Evolutionary conservation across 1,284 basidiomycete species (phyloP).

Genomic region (Amylostereum areolatum): DNA sequence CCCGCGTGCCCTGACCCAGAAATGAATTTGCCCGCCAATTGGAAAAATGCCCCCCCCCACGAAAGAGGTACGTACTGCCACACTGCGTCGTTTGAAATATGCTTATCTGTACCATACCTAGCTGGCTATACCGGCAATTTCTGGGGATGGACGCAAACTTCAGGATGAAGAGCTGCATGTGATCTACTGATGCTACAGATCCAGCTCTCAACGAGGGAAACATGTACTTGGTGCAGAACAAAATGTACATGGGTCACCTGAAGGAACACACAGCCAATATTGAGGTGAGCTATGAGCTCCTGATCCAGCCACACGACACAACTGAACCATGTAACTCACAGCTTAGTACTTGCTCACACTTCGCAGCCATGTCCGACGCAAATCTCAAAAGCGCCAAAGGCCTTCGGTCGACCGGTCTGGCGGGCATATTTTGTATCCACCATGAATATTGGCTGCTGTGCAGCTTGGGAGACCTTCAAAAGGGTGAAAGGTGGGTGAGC

Average conservation of each 20-base stretch:
- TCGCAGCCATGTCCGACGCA: constrained; percentile 21
- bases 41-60: constrained; percentile 11
- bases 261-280: neutral
- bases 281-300: constrained; percentile 5
- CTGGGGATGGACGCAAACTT: constrained; percentile 24
- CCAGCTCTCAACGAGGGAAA: constrained; percentile 16
- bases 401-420: constrained; percentile 23
- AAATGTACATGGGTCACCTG: constrained; percentile 8
- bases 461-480: constrained; percentile 29
- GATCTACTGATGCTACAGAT: constrained; percentile 8
- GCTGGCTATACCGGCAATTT: constrained; percentile 20
- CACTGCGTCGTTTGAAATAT: neutral
- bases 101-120: neutral
- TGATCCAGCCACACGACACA: neutral
- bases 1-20: constrained; percentile 23
- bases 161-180: constrained; percentile 14
- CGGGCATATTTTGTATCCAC: constrained; percentile 24
- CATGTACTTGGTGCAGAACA: constrained; percentile 19
- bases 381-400: constrained; percentile 17
- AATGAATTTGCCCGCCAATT: constrained; percentile 17
- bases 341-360: neutral
- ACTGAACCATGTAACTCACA: neutral
- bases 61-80: constrained; percentile 8
- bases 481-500: constrained; percentile 26
- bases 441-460: constrained; percentile 26